Conservation (phyloP, 2,329 filamentous ascomycete genomes). For the Sarocladiaceae sp. region DNA sequence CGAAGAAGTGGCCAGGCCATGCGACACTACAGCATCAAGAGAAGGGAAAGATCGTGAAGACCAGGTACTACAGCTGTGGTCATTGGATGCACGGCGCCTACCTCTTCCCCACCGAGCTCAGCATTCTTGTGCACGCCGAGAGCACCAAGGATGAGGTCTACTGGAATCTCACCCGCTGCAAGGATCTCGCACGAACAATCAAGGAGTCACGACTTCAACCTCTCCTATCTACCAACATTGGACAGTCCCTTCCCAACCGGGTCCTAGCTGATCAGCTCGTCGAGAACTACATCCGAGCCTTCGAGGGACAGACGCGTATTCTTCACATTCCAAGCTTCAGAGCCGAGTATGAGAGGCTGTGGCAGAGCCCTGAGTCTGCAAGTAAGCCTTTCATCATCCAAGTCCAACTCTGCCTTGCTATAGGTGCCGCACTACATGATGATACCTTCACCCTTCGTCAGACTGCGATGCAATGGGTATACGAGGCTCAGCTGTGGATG, state of each 20-base stretch:
- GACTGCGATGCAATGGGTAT: slow-evolving; percentile 44
- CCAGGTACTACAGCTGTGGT: slow-evolving; percentile 42
- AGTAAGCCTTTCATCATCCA: slow-evolving; percentile 45
- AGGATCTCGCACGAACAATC: slow-evolving; percentile 34
- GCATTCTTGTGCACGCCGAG: slow-evolving; percentile 21
- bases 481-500: slow-evolving; percentile 49
- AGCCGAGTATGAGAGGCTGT: slow-evolving; percentile 47
- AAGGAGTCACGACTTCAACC: slow-evolving; percentile 34
- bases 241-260: slow-evolving; percentile 32
- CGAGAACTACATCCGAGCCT: slow-evolving; percentile 48
- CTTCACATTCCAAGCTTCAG: slow-evolving; percentile 55
- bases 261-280: slow-evolving; percentile 46
- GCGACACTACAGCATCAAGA: slow-evolving; percentile 15
- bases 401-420: slow-evolving; percentile 49
- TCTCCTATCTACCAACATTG: slow-evolving; percentile 31
- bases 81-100: slow-evolving; percentile 45
- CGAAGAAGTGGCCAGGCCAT: slow-evolving; percentile 13
- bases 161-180: slow-evolving; percentile 32
- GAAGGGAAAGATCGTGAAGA: slow-evolving; percentile 36
- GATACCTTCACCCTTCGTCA: slow-evolving; percentile 37
- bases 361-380: slow-evolving; percentile 35
- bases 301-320: slow-evolving; percentile 53
- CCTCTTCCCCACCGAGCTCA: slow-evolving; percentile 27
- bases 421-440: slow-evolving; percentile 45
- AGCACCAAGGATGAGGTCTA: slow-evolving; percentile 25